phyloP scores from a whole-genome alignment of 495 filamentous ascomycete species.

The Neurospora africana region DNA sequence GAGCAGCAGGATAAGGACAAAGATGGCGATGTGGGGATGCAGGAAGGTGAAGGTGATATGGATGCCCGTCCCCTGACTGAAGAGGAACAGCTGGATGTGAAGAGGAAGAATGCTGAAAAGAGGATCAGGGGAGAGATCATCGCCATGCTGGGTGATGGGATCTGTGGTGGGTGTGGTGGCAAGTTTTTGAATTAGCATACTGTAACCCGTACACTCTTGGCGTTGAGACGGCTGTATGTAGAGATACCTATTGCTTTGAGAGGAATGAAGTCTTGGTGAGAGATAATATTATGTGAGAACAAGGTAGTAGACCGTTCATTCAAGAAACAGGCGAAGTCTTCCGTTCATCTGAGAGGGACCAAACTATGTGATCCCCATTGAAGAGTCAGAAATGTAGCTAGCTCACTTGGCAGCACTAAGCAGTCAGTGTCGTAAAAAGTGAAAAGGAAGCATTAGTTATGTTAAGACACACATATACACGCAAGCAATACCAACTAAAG shows the following conservation, averaged over 20 bases:
- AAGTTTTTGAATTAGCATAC: slow-evolving; percentile 30
- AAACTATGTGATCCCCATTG: background rate
- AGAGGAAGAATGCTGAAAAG: slow-evolving; percentile 11
- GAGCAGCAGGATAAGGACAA: background rate
- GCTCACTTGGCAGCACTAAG: background rate
- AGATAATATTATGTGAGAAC: background rate
- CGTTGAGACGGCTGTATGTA: background rate
- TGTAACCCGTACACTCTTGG: background rate
- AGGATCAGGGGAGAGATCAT: slow-evolving; percentile 13
- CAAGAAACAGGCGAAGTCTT: background rate
- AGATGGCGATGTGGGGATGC: background rate
- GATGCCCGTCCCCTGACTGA: background rate
- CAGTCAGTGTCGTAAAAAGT: background rate
- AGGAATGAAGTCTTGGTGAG: background rate
- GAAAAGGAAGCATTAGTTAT: background rate
- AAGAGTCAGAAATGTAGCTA: background rate
- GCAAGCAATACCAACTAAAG: background rate
- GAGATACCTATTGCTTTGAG: background rate
- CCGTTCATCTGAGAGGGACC: background rate
- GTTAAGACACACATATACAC: background rate
- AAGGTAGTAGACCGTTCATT: background rate
- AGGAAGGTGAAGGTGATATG: background rate
- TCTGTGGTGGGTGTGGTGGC: slow-evolving; percentile 35
- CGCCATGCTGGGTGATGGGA: slow-evolving; percentile 20
- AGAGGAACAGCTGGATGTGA: slow-evolving; percentile 7